Conservation (phyloP, 495 filamentous ascomycete genomes). For the Choiromyces venosus region DNA sequence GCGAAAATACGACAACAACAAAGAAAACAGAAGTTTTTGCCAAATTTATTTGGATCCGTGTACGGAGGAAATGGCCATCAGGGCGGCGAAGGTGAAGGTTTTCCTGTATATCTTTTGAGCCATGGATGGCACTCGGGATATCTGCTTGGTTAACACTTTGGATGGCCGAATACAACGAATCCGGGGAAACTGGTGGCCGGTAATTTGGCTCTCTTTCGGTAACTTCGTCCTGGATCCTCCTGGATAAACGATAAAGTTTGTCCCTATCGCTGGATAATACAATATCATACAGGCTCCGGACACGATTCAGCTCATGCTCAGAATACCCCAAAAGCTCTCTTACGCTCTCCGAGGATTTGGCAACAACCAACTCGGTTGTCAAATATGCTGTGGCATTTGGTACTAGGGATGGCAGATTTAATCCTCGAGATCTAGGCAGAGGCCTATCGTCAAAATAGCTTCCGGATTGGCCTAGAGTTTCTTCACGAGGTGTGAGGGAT, state of each 20-base stretch:
- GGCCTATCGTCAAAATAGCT: conserved; percentile 42
- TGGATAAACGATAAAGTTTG: conserved; percentile 48
- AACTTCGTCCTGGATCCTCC: conserved; percentile 48
- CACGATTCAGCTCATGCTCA: conserved; percentile 43
- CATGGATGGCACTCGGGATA: conserved; percentile 30
- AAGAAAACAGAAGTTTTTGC: conserved; percentile 42
- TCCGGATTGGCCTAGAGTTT: conserved; percentile 31
- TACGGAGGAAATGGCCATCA: conserved; percentile 39
- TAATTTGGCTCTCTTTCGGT: conserved; percentile 51
- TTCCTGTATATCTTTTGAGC: conserved; percentile 36
- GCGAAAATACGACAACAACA: conserved; percentile 40
- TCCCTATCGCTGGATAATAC: conserved; percentile 50
- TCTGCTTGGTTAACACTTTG: conserved; percentile 32
- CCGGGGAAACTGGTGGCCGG: conserved; percentile 50
- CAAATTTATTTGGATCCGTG: conserved; percentile 40
- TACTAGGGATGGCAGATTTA: conserved; percentile 44
- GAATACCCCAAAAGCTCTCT: conserved; percentile 48
- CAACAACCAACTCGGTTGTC: conserved; percentile 53
- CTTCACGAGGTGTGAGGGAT: conserved; percentile 41
- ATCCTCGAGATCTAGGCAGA: conserved; percentile 46
- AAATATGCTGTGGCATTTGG: conserved; percentile 51
- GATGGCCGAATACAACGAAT: conserved; percentile 31
- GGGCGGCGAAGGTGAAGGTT: conserved; percentile 39
- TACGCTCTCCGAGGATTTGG: conserved; percentile 52
- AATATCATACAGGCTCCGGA: conserved; percentile 50